Conservation (phyloP, 495 filamentous ascomycete species). For the Bombardia bombarda region DNA sequence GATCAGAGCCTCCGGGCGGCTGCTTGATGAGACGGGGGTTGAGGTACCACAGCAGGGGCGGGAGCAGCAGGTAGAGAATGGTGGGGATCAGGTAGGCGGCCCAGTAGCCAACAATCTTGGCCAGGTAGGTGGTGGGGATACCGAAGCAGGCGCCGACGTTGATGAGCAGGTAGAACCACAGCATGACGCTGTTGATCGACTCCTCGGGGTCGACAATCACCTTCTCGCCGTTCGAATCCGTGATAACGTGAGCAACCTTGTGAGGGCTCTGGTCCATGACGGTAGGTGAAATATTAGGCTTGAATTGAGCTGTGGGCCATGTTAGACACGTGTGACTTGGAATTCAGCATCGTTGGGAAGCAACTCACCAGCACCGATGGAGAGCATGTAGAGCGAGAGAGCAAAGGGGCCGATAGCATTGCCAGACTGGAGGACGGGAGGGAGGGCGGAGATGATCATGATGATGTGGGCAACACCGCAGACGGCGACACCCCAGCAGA, state of each 20-base stretch:
- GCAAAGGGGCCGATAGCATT: slow-evolving; percentile 50
- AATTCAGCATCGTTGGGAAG: not conserved
- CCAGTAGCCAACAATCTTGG: slow-evolving; percentile 58
- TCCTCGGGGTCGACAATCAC: slow-evolving; percentile 69
- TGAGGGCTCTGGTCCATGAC: slow-evolving; percentile 68
- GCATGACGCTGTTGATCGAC: slow-evolving; percentile 61
- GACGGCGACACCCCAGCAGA: slow-evolving; percentile 48
- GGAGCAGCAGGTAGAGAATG: slow-evolving; percentile 48
- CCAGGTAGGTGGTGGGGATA: slow-evolving; percentile 39
- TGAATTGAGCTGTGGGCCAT: slow-evolving; percentile 43
- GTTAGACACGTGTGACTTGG: not conserved
- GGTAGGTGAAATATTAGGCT: slow-evolving; percentile 56
- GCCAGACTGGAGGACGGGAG: slow-evolving; percentile 45
- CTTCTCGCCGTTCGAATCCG: slow-evolving; percentile 58
- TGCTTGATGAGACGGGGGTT: slow-evolving; percentile 40
- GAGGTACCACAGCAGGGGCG: slow-evolving; percentile 39
- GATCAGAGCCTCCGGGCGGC: slow-evolving; percentile 45
- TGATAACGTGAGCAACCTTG: slow-evolving; percentile 49
- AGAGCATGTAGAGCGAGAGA: slow-evolving; percentile 47
- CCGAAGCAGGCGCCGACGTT: slow-evolving; percentile 62
- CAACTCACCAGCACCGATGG: slow-evolving; percentile 52
- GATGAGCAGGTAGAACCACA: slow-evolving; percentile 64
- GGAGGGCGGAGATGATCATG: slow-evolving; percentile 52
- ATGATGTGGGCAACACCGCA: slow-evolving; percentile 56
- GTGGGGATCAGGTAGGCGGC: slow-evolving; percentile 60